Evolutionary conservation across 495 filamentous ascomycete species (phyloP).

Genomic region (Cudoniella acicularis): DNA sequence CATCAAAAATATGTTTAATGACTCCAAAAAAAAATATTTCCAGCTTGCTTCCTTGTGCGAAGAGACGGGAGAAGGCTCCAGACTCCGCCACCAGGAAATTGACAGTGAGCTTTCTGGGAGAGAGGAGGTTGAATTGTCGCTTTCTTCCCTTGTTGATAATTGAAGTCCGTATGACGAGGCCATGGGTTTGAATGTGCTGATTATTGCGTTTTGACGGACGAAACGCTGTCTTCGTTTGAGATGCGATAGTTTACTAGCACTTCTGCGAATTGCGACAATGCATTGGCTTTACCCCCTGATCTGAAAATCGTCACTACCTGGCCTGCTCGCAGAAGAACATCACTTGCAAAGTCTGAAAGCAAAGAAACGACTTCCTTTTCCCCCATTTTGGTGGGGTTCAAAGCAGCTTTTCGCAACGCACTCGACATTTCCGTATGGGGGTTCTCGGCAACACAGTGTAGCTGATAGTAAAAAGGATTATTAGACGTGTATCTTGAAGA

Average conservation of each 20-base stretch:
- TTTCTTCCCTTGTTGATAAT: background rate
- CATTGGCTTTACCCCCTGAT: conserved; percentile 51
- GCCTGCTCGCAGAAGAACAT: conserved; percentile 25
- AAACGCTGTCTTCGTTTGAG: conserved; percentile 51
- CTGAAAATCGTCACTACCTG: conserved; percentile 29
- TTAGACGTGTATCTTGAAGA: conserved; percentile 35
- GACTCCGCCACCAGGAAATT: background rate
- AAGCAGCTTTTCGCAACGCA: background rate
- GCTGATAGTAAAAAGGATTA: conserved; percentile 38
- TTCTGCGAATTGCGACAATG: conserved; percentile 52
- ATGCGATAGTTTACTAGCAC: conserved; percentile 60
- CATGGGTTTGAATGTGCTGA: background rate
- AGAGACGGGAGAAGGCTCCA: conserved; percentile 28
- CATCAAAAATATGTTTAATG: conserved; percentile 8
- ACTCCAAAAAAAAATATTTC: conserved; percentile 28
- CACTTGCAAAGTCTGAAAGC: conserved; percentile 26
- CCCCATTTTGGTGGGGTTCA: background rate
- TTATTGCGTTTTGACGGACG: background rate
- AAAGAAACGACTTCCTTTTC: background rate
- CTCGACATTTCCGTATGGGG: background rate
- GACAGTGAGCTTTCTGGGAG: background rate
- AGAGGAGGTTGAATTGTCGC: background rate
- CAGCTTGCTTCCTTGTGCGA: conserved; percentile 49
- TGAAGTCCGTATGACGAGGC: background rate
- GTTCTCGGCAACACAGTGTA: conserved; percentile 39